phyloP scores from a whole-genome alignment of 139 green algal genomes.

The Chlamydomonas sp. region DNA sequence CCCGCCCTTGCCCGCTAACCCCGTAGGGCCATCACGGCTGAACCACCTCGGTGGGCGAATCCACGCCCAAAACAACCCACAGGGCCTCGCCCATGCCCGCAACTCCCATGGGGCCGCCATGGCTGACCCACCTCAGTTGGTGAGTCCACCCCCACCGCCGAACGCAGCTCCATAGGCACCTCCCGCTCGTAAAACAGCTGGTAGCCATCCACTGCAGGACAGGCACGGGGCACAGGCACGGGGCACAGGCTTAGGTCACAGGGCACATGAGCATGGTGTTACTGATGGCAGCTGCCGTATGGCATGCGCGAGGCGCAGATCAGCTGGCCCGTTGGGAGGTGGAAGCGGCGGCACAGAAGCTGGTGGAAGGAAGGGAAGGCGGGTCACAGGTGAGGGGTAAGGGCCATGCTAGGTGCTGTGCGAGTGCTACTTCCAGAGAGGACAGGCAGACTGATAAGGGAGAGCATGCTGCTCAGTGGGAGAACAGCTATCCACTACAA shows the following conservation, averaged over 20 bases:
- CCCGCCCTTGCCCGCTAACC: too few relatives aligned
- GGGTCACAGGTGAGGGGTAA: neutral
- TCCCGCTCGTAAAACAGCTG: conserved; percentile 75
- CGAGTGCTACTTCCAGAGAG: too few relatives aligned
- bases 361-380: neutral
- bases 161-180: conserved; percentile 74
- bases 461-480: too few relatives aligned
- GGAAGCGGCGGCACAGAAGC: neutral
- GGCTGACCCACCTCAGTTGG: conserved; percentile 54
- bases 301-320: too few relatives aligned
- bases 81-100: too few relatives aligned
- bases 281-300: neutral
- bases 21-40: too few relatives aligned
- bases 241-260: too few relatives aligned
- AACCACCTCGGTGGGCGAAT: too few relatives aligned
- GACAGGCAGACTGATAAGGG: too few relatives aligned
- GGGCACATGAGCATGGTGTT: neutral
- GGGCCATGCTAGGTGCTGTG: neutral
- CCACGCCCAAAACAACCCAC: too few relatives aligned
- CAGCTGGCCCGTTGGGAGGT: too few relatives aligned
- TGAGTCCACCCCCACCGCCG: conserved; percentile 49
- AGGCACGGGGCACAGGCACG: neutral
- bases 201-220: conserved; percentile 57
- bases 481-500: too few relatives aligned
- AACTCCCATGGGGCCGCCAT: neutral